A percentile compares a stretch with the other conserved stretches of the same genome.
Evolutionary conservation across 306 rosid species (phyloP).

Genomic region (Prunus persica): Prunus_persica_NCBIv2 NC_034009.1:42723501-42724000

Average conservation of each 20-base stretch:
- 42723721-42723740: too few relatives aligned
- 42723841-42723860: background rate
- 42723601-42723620: background rate
- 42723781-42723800: too few relatives aligned
- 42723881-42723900: background rate
- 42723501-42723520: background rate
- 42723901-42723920: background rate
- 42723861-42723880: background rate
- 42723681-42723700: background rate
- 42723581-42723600: background rate
- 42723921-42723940: background rate
- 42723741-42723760: too few relatives aligned
- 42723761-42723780: too few relatives aligned
- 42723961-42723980: background rate
- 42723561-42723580: constrained; percentile 13
- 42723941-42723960: background rate
- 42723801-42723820: too few relatives aligned
- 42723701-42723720: background rate
- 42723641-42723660: too few relatives aligned
- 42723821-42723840: too few relatives aligned
- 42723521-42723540: background rate
- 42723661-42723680: background rate
- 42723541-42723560: background rate
- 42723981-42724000: background rate
- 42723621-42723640: background rate